phyloP scores from a whole-genome alignment of 148 eudicot genomes.

The Camellia japonica region DNA sequence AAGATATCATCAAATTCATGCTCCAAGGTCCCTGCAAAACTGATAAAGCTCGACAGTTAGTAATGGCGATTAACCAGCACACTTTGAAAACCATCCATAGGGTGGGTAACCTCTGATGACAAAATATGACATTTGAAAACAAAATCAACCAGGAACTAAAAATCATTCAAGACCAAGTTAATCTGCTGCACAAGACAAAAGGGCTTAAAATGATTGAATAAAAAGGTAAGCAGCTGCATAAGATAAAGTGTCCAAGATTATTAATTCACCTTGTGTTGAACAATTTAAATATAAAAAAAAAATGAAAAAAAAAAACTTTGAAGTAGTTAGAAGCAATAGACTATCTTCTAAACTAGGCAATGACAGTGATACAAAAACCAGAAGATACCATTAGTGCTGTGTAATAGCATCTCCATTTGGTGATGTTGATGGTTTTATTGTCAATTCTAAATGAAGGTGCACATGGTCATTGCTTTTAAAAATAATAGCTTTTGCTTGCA shows the following conservation, averaged over 20 bases:
- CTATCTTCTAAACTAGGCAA: not conserved
- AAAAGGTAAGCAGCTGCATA: not conserved
- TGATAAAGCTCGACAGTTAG: not conserved
- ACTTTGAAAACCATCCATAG: not conserved
- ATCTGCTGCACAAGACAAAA: not conserved
- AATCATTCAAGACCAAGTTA: not conserved
- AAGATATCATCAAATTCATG: no score
- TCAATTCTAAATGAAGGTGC: not conserved
- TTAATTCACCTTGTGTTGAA: not conserved
- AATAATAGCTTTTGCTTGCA: not conserved
- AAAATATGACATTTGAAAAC: not conserved
- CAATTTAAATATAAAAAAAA: not conserved
- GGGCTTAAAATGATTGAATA: not conserved
- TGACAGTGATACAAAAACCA: not conserved
- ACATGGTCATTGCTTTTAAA: not conserved
- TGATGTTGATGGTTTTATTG: not conserved
- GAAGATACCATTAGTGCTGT: not conserved
- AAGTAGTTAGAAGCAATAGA: not conserved
- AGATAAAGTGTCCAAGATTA: not conserved
- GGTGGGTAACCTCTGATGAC: not conserved
- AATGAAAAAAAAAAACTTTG: not conserved
- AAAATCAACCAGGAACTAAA: not conserved
- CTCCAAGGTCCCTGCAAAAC: slow-evolving; percentile 15
- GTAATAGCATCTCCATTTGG: not conserved
- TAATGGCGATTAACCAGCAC: not conserved